phyloP scores from a whole-genome alignment of 345 rosid genomes.

The Pugionium cornutum region DNA sequence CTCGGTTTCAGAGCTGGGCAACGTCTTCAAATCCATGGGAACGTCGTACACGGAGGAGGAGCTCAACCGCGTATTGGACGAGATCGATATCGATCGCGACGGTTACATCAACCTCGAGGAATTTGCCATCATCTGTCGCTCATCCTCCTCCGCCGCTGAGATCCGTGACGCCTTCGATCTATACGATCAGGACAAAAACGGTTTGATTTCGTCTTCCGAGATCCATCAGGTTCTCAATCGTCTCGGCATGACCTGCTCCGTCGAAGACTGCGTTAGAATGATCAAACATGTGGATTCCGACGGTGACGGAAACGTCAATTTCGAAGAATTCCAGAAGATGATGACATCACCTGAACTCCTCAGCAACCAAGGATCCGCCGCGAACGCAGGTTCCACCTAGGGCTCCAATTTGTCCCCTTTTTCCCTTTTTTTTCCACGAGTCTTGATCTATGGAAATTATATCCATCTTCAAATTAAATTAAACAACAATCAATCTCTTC shows the following conservation, averaged over 20 bases:
- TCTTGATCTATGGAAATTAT: not conserved
- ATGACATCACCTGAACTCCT: constrained; percentile 48
- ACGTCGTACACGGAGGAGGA: constrained; percentile 50
- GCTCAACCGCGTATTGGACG: constrained; percentile 58
- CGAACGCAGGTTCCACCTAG: constrained; percentile 26
- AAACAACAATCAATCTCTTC: constrained; percentile 8
- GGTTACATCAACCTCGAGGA: constrained; percentile 68
- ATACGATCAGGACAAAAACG: constrained; percentile 72
- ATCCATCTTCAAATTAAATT: not conserved
- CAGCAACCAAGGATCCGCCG: not conserved
- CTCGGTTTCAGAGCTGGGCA: constrained; percentile 63
- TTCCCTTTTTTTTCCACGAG: not conserved
- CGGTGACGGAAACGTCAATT: constrained; percentile 78
- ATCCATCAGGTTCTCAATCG: constrained; percentile 66
- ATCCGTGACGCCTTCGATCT: constrained; percentile 78
- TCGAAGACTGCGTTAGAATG: constrained; percentile 73
- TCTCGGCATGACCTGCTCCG: constrained; percentile 60
- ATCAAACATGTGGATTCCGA: constrained; percentile 67
- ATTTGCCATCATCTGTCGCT: constrained; percentile 60
- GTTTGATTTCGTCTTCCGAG: constrained; percentile 67
- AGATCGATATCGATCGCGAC: constrained; percentile 75
- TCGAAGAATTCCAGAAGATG: constrained; percentile 78
- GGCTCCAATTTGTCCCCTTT: not conserved
- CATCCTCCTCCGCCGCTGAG: constrained; percentile 54
- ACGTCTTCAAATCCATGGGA: constrained; percentile 69